These are phyloP conservation scores for Citrus medica DNA, from an alignment of 345 rosid genomes.

Conservation along the genomic window DNA sequence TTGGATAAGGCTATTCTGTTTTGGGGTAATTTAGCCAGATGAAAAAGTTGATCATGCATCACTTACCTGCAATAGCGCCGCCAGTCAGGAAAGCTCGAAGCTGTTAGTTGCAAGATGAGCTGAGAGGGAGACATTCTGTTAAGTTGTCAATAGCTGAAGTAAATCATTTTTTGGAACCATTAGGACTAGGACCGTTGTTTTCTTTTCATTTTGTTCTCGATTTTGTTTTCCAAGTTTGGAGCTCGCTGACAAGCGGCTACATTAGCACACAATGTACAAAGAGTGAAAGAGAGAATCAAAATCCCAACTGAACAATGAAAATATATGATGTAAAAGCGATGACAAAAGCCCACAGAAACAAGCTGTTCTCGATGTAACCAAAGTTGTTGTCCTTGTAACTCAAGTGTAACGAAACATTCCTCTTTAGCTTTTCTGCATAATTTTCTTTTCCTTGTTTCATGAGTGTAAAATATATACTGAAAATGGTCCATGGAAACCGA, in stretches of 20 bases:
- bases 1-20: not conserved
- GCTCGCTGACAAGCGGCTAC: not conserved
- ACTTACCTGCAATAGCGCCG: not conserved
- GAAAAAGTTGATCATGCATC: not conserved
- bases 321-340: not conserved
- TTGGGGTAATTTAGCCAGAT: not conserved
- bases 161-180: not conserved
- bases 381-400: no score
- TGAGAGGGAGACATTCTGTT: not conserved
- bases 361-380: conserved; percentile 5
- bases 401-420: no score
- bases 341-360: not conserved
- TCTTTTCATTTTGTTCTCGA: not conserved
- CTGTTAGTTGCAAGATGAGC: not conserved
- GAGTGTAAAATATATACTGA: no score
- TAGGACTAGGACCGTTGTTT: conserved; percentile 6
- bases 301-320: not conserved
- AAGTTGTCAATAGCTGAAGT: conserved; percentile 2
- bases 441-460: no score
- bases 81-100: not conserved
- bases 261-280: conserved; percentile 10
- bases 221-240: not conserved
- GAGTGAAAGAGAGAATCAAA: conserved; percentile 7
- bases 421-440: no score
- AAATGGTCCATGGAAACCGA: no score